Evolutionary conservation across 2,329 filamentous ascomycete genomes (phyloP).

Genomic region (Ophiosphaerella narmari): DNA sequence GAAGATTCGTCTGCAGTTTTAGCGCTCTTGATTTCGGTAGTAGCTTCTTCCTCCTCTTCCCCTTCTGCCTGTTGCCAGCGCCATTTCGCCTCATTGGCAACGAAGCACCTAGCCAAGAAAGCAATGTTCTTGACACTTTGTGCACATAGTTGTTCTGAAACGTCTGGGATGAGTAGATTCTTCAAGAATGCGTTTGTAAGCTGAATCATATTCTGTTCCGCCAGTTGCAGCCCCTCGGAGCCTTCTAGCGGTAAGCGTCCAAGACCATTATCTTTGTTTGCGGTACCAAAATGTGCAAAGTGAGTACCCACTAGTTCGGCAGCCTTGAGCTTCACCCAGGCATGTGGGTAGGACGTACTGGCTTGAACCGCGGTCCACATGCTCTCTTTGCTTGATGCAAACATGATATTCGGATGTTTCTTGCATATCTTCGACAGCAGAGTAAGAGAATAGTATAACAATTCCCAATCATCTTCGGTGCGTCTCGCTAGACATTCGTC

Average conservation of each 20-base stretch:
- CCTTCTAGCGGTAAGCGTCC: slow-evolving; percentile 66
- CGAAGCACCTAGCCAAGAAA: slow-evolving; percentile 73
- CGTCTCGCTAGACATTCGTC: slow-evolving; percentile 57
- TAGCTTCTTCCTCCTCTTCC: slow-evolving; percentile 39
- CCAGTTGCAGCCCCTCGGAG: slow-evolving; percentile 71
- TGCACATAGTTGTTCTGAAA: slow-evolving; percentile 75
- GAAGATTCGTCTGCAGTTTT: slow-evolving; percentile 24
- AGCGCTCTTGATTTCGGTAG: too few species aligned
- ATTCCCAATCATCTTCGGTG: slow-evolving; percentile 67
- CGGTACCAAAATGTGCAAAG: slow-evolving; percentile 76
- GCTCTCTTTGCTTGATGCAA: slow-evolving; percentile 63
- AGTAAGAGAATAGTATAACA: slow-evolving; percentile 74
- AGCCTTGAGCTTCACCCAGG: slow-evolving; percentile 76
- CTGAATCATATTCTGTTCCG: slow-evolving; percentile 65
- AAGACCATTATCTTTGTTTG: slow-evolving; percentile 60
- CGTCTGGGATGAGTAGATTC: slow-evolving; percentile 64
- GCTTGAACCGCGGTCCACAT: slow-evolving; percentile 73
- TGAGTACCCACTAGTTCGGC: slow-evolving; percentile 76
- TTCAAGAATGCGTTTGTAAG: slow-evolving; percentile 62
- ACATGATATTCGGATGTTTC: slow-evolving; percentile 65
- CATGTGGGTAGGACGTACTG: slow-evolving; percentile 73
- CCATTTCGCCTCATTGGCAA: slow-evolving; percentile 60
- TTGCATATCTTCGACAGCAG: slow-evolving; percentile 70
- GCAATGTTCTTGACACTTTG: slow-evolving; percentile 81
- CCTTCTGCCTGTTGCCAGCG: slow-evolving; percentile 51